These are phyloP conservation scores for Phyllosticta citrichinensis DNA, from an alignment of 2,329 filamentous ascomycete genomes.

Conservation along the genomic window DNA sequence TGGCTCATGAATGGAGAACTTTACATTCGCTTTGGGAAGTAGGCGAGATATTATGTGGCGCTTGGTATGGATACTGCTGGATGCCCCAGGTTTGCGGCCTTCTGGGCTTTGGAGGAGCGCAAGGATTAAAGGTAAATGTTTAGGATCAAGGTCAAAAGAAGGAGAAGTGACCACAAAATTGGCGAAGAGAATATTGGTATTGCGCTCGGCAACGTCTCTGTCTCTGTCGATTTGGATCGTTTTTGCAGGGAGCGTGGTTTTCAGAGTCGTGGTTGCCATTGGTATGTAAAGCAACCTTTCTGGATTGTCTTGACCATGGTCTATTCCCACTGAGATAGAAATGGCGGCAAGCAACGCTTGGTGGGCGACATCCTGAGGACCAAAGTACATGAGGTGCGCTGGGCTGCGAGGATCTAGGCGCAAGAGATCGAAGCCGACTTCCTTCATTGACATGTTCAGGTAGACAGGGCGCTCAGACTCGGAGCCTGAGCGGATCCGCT, in stretches of 20 bases:
- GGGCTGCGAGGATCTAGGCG: slow-evolving; percentile 86
- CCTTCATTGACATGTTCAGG: slow-evolving; percentile 88
- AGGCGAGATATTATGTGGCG: slow-evolving; percentile 71
- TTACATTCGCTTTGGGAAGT: slow-evolving; percentile 86
- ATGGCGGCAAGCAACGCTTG: slow-evolving; percentile 87
- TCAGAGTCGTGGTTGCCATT: slow-evolving; percentile 92
- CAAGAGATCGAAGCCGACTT: slow-evolving; percentile 86
- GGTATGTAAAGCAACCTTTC: slow-evolving; percentile 87
- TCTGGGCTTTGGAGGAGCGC: slow-evolving; percentile 53
- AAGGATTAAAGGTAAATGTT: slow-evolving; percentile 77
- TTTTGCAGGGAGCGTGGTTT: slow-evolving; percentile 90
- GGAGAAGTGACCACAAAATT: slow-evolving; percentile 95
- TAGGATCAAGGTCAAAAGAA: slow-evolving; percentile 84
- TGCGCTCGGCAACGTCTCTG: slow-evolving; percentile 67
- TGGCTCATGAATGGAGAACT: slow-evolving; percentile 92
- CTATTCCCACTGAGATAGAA: slow-evolving; percentile 82
- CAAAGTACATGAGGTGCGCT: slow-evolving; percentile 97
- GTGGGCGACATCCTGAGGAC: slow-evolving; percentile 82
- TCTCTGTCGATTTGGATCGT: slow-evolving; percentile 71
- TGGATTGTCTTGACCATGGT: slow-evolving; percentile 77
- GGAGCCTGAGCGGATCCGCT: slow-evolving; percentile 60
- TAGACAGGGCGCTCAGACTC: slow-evolving; percentile 57
- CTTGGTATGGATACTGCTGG: slow-evolving; percentile 30
- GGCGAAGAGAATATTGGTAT: slow-evolving; percentile 91
- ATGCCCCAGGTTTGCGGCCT: slow-evolving; percentile 6